Evolutionary conservation across 2,329 filamentous ascomycete species (phyloP).

Genomic region (Periconia sp.): DNA sequence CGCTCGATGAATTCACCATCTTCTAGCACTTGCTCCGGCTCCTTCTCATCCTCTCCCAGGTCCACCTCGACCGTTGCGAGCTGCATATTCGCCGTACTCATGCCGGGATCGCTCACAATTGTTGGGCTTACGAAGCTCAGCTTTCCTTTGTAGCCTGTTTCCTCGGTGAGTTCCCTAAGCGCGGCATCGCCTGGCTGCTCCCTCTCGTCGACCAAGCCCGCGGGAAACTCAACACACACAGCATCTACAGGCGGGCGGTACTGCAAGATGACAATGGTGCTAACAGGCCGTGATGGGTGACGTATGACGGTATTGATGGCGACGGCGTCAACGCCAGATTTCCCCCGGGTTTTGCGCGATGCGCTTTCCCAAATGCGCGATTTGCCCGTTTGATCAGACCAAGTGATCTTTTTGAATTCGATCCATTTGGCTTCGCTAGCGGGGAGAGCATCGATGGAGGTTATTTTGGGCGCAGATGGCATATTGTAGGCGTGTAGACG

Average conservation of each 20-base stretch:
- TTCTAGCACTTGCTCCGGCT: slow-evolving; percentile 61
- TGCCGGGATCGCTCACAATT: slow-evolving; percentile 67
- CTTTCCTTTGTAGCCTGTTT: slow-evolving; percentile 63
- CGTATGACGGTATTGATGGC: slow-evolving; percentile 59
- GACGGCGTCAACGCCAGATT: slow-evolving; percentile 62
- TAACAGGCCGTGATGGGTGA: slow-evolving; percentile 49
- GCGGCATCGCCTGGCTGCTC: slow-evolving; percentile 60
- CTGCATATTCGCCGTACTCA: slow-evolving; percentile 64
- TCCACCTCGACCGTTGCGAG: slow-evolving; percentile 62
- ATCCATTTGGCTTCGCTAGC: slow-evolving; percentile 59
- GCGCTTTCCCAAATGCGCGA: slow-evolving; percentile 54
- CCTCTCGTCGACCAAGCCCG: slow-evolving; percentile 60
- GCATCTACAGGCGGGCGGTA: slow-evolving; percentile 63
- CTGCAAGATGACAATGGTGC: slow-evolving; percentile 60
- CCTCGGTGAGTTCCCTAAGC: slow-evolving; percentile 62
- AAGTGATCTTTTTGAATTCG: not conserved
- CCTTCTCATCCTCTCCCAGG: slow-evolving; percentile 50
- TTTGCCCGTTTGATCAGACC: slow-evolving; percentile 49
- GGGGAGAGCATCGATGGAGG: slow-evolving; percentile 50
- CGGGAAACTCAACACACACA: slow-evolving; percentile 62
- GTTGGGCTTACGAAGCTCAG: slow-evolving; percentile 59
- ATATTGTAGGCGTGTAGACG: slow-evolving; percentile 33
- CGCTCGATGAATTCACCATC: slow-evolving; percentile 64
- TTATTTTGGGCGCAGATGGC: slow-evolving; percentile 33
- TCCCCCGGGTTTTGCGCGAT: slow-evolving; percentile 54